These are phyloP conservation scores for Brassica napus DNA, from an alignment of 345 rosid species.

Conservation along the genomic window Da-Ae NC_063448.1:314001-314500, in stretches of 20 bases:
- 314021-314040: constrained; percentile 19
- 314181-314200: constrained; percentile 15
- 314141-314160: neutral
- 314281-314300: neutral
- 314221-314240: neutral
- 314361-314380: constrained; percentile 22
- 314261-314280: neutral
- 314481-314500: constrained; percentile 9
- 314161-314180: constrained; percentile 9
- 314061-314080: neutral
- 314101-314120: neutral
- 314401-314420: constrained; percentile 19
- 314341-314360: constrained; percentile 22
- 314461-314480: constrained; percentile 28
- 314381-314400: neutral
- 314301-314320: neutral
- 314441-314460: constrained; percentile 17
- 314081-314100: neutral
- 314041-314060: constrained; percentile 23
- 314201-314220: constrained; percentile 4
- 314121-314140: neutral
- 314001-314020: constrained; percentile 2
- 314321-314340: neutral
- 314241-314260: constrained; percentile 5
- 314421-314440: constrained; percentile 6